Base-by-base conservation (phyloP, 2,329 filamentous ascomycete genomes). In the Trichophyton benhamiae region DNA sequence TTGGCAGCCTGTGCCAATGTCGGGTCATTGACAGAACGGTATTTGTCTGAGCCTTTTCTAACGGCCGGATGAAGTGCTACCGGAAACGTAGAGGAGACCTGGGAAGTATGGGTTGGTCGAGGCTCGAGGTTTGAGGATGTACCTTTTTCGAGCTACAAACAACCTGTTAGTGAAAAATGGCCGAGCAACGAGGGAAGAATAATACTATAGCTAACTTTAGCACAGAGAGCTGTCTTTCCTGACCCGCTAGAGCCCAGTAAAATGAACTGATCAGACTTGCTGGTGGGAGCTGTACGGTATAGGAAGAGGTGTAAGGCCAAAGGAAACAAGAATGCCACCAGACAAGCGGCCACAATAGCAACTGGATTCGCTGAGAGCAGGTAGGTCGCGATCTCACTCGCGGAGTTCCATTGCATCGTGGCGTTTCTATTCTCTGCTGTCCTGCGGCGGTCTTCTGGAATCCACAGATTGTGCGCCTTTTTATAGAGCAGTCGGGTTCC, bases 151-250 rank as follows among this genome's bases (percentile, higher is more conserved):
- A 79, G 71, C 77, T 79, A 60, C 61, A 48, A 25, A 9, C 9
- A 11, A 57, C 15, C 5, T 41, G 55, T 58, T 25, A 49, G 53
- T 62, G 44, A 62, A 49, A 7, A 8, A 3, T 6, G 3, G 30
- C 7, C 13, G 7, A 57, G 13, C 41, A 59, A 17, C 15, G 22
- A 41, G 13, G 11, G 42, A 60, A 52, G 17, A 25, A 6, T 17
- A 57, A 38, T 38, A 13, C 9, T 38, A 13, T 38, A 38, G 33
- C 76, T 64, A 78, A 88, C 86, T 67, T 94, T 81, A 22, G 89
- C 91, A n/a, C 91, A 77, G 38, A 97, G 83, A 7, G 88, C 83
- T 0, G 94, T 97, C 79, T 97, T 99, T 69, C 94, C 94, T 58
- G 84, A 82, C 65, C 86, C 88, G 61, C 86, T 86, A 15, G 92